Evolutionary conservation across 176 grass and related monocot species (phyloP).

Genomic region (Carex scoparia): DNA sequence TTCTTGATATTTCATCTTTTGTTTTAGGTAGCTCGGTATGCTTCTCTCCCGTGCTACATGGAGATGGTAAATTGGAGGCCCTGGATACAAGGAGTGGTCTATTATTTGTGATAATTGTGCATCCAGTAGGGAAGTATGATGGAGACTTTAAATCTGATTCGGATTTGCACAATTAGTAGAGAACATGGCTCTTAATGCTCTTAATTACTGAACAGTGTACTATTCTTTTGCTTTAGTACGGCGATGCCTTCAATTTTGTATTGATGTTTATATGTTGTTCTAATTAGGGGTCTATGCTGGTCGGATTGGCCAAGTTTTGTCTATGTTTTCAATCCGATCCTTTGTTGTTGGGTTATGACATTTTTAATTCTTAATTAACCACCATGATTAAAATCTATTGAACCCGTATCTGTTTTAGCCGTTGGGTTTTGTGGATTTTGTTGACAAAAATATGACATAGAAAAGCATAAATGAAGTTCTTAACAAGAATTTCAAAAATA

Average conservation of each 20-base stretch:
- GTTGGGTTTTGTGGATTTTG: no score
- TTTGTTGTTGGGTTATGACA: no score
- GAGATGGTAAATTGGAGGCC: neutral
- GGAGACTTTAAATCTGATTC: neutral
- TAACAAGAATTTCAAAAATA: no score
- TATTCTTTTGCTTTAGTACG: neutral
- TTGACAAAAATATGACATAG: no score
- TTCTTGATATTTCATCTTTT: neutral
- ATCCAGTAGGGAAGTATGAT: neutral
- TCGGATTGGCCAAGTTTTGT: neutral
- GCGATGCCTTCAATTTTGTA: neutral
- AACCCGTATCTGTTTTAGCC: no score
- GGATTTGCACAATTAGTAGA: neutral
- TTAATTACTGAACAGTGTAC: neutral
- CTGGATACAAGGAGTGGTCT: neutral
- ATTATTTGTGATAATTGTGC: neutral
- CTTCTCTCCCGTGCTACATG: neutral
- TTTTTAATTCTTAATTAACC: no score
- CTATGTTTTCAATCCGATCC: neutral
- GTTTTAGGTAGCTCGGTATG: neutral
- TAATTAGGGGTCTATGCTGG: neutral
- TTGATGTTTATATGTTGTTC: constrained; percentile 1
- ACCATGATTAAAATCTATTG: no score
- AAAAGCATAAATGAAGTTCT: no score
- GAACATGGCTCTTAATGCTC: neutral